Percentiles rank a stretch among this genome's conserved stretches.
These are phyloP conservation scores for Garcia nutans DNA, from an alignment of 345 rosid genomes.

Conservation along the genomic window DNA sequence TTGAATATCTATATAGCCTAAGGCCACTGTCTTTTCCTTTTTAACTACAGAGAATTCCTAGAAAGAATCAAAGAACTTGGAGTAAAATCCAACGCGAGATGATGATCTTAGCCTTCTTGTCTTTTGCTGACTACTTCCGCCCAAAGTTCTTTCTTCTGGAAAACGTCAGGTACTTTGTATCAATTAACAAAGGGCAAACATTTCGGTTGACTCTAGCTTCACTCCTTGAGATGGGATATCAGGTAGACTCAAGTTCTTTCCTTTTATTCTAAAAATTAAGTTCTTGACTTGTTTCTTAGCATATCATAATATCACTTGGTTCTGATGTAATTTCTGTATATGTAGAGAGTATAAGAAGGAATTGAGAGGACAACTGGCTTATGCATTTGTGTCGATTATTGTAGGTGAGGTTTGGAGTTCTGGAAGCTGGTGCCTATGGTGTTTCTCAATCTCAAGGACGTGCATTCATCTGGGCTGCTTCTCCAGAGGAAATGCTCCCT, in stretches of 20 bases:
- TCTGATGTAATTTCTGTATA: not conserved
- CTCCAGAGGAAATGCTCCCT: constrained; percentile 79
- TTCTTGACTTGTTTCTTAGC: too few species aligned
- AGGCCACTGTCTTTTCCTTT: too few species aligned
- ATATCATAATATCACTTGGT: too few species aligned
- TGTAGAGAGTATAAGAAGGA: not conserved
- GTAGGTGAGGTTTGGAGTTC: constrained; percentile 91
- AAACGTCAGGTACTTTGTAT: constrained; percentile 81
- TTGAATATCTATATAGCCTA: not conserved
- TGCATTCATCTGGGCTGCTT: constrained; percentile 91
- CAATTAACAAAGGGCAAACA: constrained; percentile 79
- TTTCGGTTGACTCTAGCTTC: constrained; percentile 75
- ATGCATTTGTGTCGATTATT: not conserved
- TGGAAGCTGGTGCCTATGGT: constrained; percentile 94
- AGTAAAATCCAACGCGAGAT: constrained; percentile 78
- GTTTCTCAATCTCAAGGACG: constrained; percentile 86
- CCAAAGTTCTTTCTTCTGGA: constrained; percentile 87
- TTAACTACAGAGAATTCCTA: constrained; percentile 70
- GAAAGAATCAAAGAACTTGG: constrained; percentile 77
- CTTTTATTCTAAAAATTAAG: too few species aligned
- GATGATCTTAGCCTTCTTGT: constrained; percentile 53
- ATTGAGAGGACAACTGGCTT: too few species aligned
- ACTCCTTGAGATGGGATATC: constrained; percentile 59
- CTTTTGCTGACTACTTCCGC: constrained; percentile 84
- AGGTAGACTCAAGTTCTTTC: constrained; percentile 27